phyloP scores from a whole-genome alignment of 495 filamentous ascomycete species.

The Penicillium cinerascens region DNA sequence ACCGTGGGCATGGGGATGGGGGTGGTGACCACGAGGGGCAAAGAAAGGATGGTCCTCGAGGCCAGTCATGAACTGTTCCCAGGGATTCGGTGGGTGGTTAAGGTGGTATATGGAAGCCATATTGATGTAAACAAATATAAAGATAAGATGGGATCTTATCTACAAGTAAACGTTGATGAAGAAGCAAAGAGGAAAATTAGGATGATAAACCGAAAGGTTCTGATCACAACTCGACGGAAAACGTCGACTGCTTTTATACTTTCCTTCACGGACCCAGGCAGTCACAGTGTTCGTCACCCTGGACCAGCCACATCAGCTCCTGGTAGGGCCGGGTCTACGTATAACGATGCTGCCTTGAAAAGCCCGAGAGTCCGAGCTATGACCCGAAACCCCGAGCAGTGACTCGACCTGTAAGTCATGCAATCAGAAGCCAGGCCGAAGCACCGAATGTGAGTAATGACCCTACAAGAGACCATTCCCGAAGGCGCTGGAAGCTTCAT shows the following conservation, averaged over 20 bases:
- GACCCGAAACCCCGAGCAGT: background rate
- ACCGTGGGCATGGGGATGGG: background rate
- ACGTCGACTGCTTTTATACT: slow-evolving; percentile 9
- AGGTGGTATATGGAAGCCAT: slow-evolving; percentile 38
- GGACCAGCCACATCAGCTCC: background rate
- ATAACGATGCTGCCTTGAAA: slow-evolving; percentile 14
- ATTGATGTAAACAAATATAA: slow-evolving; percentile 3
- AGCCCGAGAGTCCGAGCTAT: background rate
- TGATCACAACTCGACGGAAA: background rate
- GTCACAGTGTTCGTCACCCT: slow-evolving; percentile 8
- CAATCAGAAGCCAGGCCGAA: background rate
- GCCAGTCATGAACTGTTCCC: slow-evolving; percentile 28
- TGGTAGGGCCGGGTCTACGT: slow-evolving; percentile 3
- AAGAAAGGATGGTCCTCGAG: slow-evolving; percentile 42
- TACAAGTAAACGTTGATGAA: background rate
- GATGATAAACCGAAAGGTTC: background rate
- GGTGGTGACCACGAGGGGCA: slow-evolving; percentile 21
- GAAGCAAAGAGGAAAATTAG: background rate
- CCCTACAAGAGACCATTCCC: background rate
- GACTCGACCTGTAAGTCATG: background rate
- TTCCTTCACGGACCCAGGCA: slow-evolving; percentile 6
- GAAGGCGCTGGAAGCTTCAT: slow-evolving; percentile 8
- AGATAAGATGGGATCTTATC: background rate
- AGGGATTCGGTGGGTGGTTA: slow-evolving; percentile 33
- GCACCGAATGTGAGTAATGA: background rate